Conservation (phyloP, 2,329 filamentous ascomycete species). For the Aspergillus candidus region DNA sequence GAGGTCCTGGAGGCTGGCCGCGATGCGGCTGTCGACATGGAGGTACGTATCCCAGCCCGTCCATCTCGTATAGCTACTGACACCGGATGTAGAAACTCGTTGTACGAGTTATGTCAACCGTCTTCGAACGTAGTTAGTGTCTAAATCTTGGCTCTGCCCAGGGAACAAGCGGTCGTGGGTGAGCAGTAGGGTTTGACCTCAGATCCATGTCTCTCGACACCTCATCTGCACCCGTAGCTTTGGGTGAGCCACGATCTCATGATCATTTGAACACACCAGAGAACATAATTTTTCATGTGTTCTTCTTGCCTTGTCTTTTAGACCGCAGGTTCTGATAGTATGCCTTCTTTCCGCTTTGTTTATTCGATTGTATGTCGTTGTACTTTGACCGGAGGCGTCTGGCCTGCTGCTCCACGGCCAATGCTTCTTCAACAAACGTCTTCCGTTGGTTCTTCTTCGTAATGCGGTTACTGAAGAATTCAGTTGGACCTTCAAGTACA, state of each 20-base stretch:
- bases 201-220: too few species aligned
- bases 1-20: conserved; percentile 59
- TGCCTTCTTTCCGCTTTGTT: conserved; percentile 80
- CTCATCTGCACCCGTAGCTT: neutral
- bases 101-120: conserved; percentile 25
- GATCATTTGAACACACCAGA: neutral
- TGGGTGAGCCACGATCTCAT: neutral
- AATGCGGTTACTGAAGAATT: conserved; percentile 75
- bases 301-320: conserved; percentile 41
- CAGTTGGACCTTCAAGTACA: conserved; percentile 79
- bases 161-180: too few species aligned
- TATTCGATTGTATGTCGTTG: conserved; percentile 71
- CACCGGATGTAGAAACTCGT: conserved; percentile 30
- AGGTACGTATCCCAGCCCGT: conserved; percentile 37
- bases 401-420: conserved; percentile 60
- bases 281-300: neutral
- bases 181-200: too few species aligned
- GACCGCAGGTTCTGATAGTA: conserved; percentile 76
- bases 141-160: too few species aligned
- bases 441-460: conserved; percentile 81
- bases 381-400: conserved; percentile 83
- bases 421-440: conserved; percentile 78
- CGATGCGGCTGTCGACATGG: conserved; percentile 57
- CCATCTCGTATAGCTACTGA: conserved; percentile 12
- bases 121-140: conserved; percentile 18